Base-by-base conservation (phyloP, 2,329 filamentous ascomycete genomes). In the Cladosporium sp. region DNA sequence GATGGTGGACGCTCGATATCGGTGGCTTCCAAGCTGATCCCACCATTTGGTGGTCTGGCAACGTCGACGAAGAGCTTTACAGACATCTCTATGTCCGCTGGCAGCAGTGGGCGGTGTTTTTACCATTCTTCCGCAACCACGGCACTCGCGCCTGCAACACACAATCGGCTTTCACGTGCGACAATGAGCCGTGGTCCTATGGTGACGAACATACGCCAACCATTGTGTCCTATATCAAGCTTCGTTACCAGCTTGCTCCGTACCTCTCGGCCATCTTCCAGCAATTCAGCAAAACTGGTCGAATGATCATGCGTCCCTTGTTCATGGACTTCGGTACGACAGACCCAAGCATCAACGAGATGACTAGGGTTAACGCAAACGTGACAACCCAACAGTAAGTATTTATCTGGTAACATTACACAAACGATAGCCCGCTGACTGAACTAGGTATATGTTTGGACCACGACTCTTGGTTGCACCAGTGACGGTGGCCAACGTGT, bases 281-380 rank as follows among this genome's bases (percentile, higher is more conserved):
- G 45, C 45, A 50, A 17, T 50, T 45, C 15, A 45, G 42, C 6
- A 30, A 65, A 57, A 67, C 67, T 12, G 70, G 73, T 3, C 55
- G 70, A 1, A 70, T 70, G 65, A 75, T 75, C 12, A 71, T 75
- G 71, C 62, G 73, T 0, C 73, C 74, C 0, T 61, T 75, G 47
- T 75, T 70, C 37, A 73, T 75, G 72, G 73, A 76, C 51, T 75
- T 74, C 39, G 64, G 68, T 37, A 60, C 58, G 9, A 68, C 67
- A 0, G 73, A 75, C 58, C 60, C 64, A 1, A 65, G 63, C 57
- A 61, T 70, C 22, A 11, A 39, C 1, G 36, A 59, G 8, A 58
- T 64, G 61, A 72, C 71, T 1, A 58, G 39, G 17, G 59, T 57
- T 14, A 74, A 74, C 56, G 65, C 56, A 22, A 74, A 75, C 42